Conservation (phyloP, 352 stramenopile genomes). For the Blastocystis hominis region DNA sequence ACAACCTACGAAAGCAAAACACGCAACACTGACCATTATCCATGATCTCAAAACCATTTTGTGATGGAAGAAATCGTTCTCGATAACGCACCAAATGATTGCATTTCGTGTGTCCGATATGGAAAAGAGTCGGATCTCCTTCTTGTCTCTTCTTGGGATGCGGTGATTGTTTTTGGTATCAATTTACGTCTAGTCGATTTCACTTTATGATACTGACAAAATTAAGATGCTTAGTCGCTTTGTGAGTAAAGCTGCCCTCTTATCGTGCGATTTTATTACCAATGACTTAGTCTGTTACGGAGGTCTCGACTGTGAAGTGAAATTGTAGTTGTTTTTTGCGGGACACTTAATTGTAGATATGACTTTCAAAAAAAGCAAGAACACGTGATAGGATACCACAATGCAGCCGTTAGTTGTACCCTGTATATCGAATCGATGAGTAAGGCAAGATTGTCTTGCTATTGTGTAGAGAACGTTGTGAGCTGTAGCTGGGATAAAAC, state of each 20-base stretch:
- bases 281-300: conserved; percentile 69
- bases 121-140: conserved; percentile 65
- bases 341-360: not conserved
- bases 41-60: not conserved
- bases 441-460: not conserved
- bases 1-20: no score
- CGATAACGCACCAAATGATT: conserved; percentile 69
- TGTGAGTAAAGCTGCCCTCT: conserved; percentile 62
- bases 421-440: conserved; percentile 45
- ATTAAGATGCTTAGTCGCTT: conserved; percentile 54
- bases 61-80: conserved; percentile 39
- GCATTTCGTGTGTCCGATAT: conserved; percentile 74
- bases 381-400: conserved; percentile 58
- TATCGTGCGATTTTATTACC: conserved; percentile 68
- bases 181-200: conserved; percentile 47
- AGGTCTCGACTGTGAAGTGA: conserved; percentile 67
- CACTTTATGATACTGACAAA: conserved; percentile 55
- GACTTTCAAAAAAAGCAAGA: conserved; percentile 52
- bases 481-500: conserved; percentile 45
- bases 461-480: conserved; percentile 11
- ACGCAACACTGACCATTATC: no score
- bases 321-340: not conserved
- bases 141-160: conserved; percentile 72
- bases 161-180: not conserved
- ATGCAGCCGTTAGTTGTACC: conserved; percentile 62